Conservation (phyloP, 208 protist genomes). For the Vickermania ingenoplastis region DNA sequence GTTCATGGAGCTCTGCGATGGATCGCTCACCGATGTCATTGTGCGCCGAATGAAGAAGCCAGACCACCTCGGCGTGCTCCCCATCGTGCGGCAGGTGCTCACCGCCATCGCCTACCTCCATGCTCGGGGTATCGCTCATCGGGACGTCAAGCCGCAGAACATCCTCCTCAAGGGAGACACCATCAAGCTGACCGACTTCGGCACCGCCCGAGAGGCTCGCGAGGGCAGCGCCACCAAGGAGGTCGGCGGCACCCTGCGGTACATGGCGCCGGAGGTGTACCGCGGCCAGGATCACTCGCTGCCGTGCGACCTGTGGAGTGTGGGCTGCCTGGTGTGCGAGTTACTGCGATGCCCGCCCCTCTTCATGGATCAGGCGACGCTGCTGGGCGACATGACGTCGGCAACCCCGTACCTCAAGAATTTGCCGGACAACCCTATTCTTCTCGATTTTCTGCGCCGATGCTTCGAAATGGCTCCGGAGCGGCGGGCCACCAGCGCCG, state of each 20-base stretch:
- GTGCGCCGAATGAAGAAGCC: conserved; percentile 38
- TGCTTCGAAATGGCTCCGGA: conserved; percentile 70
- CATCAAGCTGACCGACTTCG: conserved; percentile 98
- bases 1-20: conserved; percentile 89
- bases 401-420: conserved; percentile 35
- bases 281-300: conserved; percentile 71
- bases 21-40: conserved; percentile 77
- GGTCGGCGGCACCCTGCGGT: conserved; percentile 85
- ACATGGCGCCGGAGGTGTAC: conserved; percentile 91
- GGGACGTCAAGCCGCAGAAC: conserved; percentile 98
- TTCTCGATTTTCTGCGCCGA: conserved; percentile 67
- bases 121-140: conserved; percentile 95
- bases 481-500: conserved; percentile 38
- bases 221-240: conserved; percentile 57
- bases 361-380: conserved; percentile 66
- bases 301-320: conserved; percentile 86
- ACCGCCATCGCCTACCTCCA: conserved; percentile 96
- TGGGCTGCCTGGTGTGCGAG: conserved; percentile 86
- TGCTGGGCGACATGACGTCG: conserved; percentile 57
- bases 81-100: conserved; percentile 91
- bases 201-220: conserved; percentile 73
- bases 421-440: conserved; percentile 37
- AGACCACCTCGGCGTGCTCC: conserved; percentile 42
- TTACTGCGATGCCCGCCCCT: conserved; percentile 64
- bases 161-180: conserved; percentile 82